These are phyloP conservation scores for Eucalyptus grandis DNA, from an alignment of 345 rosid genomes.

Conservation along the genomic window DNA sequence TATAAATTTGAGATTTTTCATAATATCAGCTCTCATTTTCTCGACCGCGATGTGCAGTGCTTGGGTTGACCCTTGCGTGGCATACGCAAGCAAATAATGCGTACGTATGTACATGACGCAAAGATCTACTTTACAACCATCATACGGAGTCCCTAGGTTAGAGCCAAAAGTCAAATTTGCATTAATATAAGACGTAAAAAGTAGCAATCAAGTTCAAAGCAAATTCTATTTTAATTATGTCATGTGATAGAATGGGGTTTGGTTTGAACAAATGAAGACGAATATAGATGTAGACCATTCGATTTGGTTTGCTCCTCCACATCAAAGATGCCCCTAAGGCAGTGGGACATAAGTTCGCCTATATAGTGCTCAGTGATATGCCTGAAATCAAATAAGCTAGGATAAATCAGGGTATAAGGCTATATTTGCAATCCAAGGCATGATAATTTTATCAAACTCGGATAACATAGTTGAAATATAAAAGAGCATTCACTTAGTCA, in stretches of 20 bases:
- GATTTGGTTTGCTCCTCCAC: background rate
- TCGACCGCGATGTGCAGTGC: accelerated
- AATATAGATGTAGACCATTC: background rate
- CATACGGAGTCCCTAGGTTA: accelerated
- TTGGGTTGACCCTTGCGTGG: background rate
- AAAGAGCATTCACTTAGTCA: accelerated
- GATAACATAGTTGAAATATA: background rate
- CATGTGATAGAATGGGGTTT: background rate
- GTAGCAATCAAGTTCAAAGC: background rate
- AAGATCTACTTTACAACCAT: background rate
- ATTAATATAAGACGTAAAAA: background rate
- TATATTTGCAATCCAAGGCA: background rate
- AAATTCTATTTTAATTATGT: background rate
- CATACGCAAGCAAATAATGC: background rate
- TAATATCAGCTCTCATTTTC: accelerated
- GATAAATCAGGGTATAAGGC: background rate
- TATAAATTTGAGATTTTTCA: too few species aligned
- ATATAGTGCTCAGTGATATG: background rate
- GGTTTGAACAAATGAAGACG: background rate
- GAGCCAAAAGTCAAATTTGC: background rate
- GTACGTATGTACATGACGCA: background rate
- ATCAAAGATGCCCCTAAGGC: background rate
- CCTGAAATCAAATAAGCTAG: background rate
- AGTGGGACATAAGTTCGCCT: background rate
- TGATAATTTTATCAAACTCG: background rate